These are phyloP conservation scores for Metschnikowia amazonensis DNA, from an alignment of 805 yeast species.

Conservation along the genomic window DNA sequence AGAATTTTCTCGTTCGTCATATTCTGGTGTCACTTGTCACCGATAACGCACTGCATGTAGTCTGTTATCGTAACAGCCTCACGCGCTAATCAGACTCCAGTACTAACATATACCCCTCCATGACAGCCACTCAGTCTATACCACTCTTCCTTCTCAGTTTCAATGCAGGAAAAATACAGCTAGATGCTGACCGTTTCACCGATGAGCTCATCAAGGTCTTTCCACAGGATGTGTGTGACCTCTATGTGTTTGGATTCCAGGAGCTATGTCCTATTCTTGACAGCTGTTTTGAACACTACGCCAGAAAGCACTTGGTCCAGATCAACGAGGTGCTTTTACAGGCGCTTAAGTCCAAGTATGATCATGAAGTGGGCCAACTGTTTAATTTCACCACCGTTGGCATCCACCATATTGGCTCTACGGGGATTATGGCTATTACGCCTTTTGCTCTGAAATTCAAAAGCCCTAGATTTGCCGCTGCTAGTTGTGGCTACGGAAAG, in stretches of 20 bases:
- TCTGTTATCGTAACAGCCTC: conserved; percentile 1
- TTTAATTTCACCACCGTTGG: conserved; percentile 41
- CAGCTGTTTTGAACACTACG: conserved; percentile 41
- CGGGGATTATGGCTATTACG: conserved; percentile 50
- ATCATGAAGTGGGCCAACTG: conserved; percentile 10
- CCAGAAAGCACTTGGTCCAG: conserved; percentile 34
- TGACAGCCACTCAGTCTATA: conserved; percentile 8
- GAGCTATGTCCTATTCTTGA: conserved; percentile 58
- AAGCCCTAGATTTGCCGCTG: conserved; percentile 26
- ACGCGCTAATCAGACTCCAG: not conserved
- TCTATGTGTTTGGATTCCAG: conserved; percentile 63
- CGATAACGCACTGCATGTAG: not conserved
- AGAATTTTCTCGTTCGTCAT: too few relatives aligned
- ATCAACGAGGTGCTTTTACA: conserved; percentile 34
- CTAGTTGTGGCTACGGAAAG: conserved; percentile 53
- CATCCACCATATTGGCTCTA: conserved; percentile 50
- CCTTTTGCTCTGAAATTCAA: conserved; percentile 36
- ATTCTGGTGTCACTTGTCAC: not conserved
- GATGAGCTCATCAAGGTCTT: conserved; percentile 25
- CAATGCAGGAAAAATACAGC: conserved; percentile 51
- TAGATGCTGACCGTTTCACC: conserved; percentile 31
- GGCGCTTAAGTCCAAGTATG: conserved; percentile 33
- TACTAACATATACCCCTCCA: not conserved
- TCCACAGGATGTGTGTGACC: conserved; percentile 36
- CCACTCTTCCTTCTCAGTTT: conserved; percentile 44